Evolutionary conservation across 768 basidiomycete species (phyloP), one percentile per base, ranked within the genome.

Genomic region (Sarcomyxa edulis): DNA sequence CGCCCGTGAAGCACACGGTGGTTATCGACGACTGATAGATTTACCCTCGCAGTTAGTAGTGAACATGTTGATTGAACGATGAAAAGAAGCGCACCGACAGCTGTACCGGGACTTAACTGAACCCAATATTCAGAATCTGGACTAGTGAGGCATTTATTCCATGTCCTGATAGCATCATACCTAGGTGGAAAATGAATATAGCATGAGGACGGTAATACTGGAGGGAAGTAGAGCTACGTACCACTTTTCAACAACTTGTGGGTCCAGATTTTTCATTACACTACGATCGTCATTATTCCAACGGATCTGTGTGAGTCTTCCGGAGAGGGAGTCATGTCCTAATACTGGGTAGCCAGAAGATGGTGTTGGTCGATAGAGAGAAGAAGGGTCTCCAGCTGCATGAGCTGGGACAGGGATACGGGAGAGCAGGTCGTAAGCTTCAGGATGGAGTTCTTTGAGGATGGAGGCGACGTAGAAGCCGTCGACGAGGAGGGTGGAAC

Each of bases 231-330:
- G 15, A 16, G 34, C 12, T 40, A 23, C 62, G 27, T 48, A 83
- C 91, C 92, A 97, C 38, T 72, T 66, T 50, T 88, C 85, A 7
- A 97, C 78, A 43, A 75, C 51, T 6, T 69, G 67, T 0, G 79
- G 64, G 11, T 66, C 62, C 45, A 90, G 47, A 45, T 71, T 64
- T 44, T 66, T 74, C 67, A 98, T 74, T 3, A 82, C 84, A 42
- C 89, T 93, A 36, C 95, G 68, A 57, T 98, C 94, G 48, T 93
- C 86, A 45, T 91, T 94, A 52, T 97, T 98, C 89, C 93, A 98
- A 37, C 94, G 63, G 23, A 97, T 82, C 44, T 89, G 84, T 4
- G 68, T 59, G 0, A 97, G 68, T 44, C 82, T 75, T 2, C 74
- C 78, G 9, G 68, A 74, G 6, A 56, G 37, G 2, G 59, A 49